Percentiles rank a stretch among this genome's conserved stretches.
phyloP scores from a whole-genome alignment of 2,329 filamentous ascomycete species.

The Escovopsis sp. region DNA sequence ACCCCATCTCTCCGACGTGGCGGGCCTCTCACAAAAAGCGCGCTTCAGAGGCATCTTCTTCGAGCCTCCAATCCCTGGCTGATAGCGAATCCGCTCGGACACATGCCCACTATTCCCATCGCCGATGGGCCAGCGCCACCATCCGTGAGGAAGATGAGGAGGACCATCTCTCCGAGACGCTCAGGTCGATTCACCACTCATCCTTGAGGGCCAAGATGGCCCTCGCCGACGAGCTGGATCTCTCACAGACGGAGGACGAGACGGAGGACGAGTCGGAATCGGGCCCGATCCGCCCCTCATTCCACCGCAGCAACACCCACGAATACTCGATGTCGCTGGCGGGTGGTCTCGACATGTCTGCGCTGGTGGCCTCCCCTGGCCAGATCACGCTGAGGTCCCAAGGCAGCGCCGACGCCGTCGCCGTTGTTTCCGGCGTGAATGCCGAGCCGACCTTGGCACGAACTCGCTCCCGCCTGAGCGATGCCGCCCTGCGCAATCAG shows the following conservation, averaged over 20 bases:
- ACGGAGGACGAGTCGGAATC: conserved; percentile 5
- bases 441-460: conserved; percentile 43
- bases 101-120: conserved; percentile 8
- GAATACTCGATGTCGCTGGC: conserved; percentile 70
- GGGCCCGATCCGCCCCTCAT: conserved; percentile 21
- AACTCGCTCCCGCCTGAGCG: conserved; percentile 32
- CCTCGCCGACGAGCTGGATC: conserved; percentile 14
- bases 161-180: conserved; percentile 7
- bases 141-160: conserved; percentile 27
- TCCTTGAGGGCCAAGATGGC: conserved; percentile 7
- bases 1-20: conserved; percentile 50
- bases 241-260: conserved; percentile 20
- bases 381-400: conserved; percentile 49
- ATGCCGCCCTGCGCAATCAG: conserved; percentile 43
- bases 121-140: conserved; percentile 14
- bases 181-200: background rate
- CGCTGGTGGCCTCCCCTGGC: conserved; percentile 58
- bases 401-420: conserved; percentile 40
- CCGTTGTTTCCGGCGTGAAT: conserved; percentile 42
- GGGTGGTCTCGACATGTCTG: conserved; percentile 83
- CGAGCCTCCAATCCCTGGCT: conserved; percentile 30
- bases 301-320: conserved; percentile 61
- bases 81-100: conserved; percentile 17
- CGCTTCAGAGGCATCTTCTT: conserved; percentile 39
- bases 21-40: conserved; percentile 37